Percentiles rank a stretch among this genome's conserved stretches.
Conservation (phyloP, 2,329 filamentous ascomycete species). For the Penicillium sp. region DNA sequence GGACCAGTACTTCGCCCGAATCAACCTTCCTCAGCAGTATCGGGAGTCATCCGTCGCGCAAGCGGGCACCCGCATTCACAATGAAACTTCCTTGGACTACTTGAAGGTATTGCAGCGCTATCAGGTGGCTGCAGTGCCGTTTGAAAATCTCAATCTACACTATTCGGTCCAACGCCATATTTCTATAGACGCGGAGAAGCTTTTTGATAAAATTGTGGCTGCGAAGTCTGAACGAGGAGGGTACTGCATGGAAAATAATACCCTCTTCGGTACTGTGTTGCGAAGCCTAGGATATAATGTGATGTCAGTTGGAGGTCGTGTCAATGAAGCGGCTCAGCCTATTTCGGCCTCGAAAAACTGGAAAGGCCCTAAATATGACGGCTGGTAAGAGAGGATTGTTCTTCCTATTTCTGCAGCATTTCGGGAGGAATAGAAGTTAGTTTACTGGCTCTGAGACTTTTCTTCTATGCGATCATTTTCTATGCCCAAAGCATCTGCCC, state of each 20-base stretch:
- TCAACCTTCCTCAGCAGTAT: constrained; percentile 13
- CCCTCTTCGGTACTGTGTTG: constrained; percentile 51
- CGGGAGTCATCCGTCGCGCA: constrained; percentile 7
- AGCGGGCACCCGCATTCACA: neutral
- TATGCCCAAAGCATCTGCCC: neutral
- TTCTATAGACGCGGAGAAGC: constrained; percentile 44
- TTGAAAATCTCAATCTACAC: constrained; percentile 50
- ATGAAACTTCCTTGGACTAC: constrained; percentile 13
- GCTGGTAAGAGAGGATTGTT: neutral
- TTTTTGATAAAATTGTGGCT: constrained; percentile 52
- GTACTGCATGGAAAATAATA: constrained; percentile 59
- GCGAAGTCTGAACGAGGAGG: constrained; percentile 38
- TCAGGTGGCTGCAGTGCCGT: constrained; percentile 29
- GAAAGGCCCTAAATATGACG: constrained; percentile 3
- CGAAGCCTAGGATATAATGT: constrained; percentile 48
- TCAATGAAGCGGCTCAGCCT: constrained; percentile 2
- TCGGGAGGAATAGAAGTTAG: too few relatives aligned
- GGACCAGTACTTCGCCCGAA: constrained; percentile 15
- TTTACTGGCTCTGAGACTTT: too few relatives aligned
- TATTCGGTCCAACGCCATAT: constrained; percentile 23
- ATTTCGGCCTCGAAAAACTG: constrained; percentile 1
- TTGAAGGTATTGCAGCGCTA: constrained; percentile 15
- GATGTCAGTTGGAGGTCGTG: constrained; percentile 9
- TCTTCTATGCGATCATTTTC: too few relatives aligned
- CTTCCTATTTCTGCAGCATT: neutral